phyloP scores from a whole-genome alignment of 2,329 filamentous ascomycete genomes.

The Paecilomyces sp. region DNA sequence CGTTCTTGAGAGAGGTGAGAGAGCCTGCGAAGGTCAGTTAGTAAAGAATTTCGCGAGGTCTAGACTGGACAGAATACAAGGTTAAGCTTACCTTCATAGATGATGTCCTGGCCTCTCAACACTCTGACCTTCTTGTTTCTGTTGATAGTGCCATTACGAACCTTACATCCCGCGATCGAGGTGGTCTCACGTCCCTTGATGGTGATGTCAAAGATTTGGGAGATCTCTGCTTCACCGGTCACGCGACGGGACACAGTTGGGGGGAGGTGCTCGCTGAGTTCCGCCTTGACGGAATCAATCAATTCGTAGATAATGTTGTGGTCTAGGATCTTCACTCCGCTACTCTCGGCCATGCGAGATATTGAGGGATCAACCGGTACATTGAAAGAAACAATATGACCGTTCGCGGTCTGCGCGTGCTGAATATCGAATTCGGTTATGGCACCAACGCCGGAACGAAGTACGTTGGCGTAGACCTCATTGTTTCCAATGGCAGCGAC shows the following conservation, averaged over 20 bases:
- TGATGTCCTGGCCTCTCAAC: slow-evolving; percentile 58
- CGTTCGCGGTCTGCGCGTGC: slow-evolving; percentile 69
- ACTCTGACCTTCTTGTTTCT: slow-evolving; percentile 62
- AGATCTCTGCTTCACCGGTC: slow-evolving; percentile 78
- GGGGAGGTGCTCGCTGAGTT: slow-evolving; percentile 63
- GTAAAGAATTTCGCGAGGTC: background rate
- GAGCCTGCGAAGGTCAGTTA: slow-evolving; percentile 48
- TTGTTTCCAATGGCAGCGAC: slow-evolving; percentile 74
- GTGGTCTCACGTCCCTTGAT: slow-evolving; percentile 62
- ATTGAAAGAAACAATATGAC: slow-evolving; percentile 83
- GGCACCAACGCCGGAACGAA: slow-evolving; percentile 70
- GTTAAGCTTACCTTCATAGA: slow-evolving; percentile 70
- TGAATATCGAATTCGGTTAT: slow-evolving; percentile 84
- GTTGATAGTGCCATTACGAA: slow-evolving; percentile 70
- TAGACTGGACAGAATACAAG: background rate
- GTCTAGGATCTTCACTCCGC: slow-evolving; percentile 71
- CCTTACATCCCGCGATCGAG: slow-evolving; percentile 78
- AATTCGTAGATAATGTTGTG: slow-evolving; percentile 60
- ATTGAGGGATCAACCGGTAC: slow-evolving; percentile 61
- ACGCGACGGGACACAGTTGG: slow-evolving; percentile 63
- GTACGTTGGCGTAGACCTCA: slow-evolving; percentile 69
- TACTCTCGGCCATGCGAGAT: slow-evolving; percentile 59
- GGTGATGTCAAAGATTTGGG: slow-evolving; percentile 77
- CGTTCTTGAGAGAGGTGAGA: slow-evolving; percentile 76
- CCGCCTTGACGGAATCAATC: slow-evolving; percentile 43